Evolutionary conservation across 352 stramenopile genomes (phyloP), one percentile per base, ranked within the genome.

Genomic region (Globisporangium uncinulatum): DNA sequence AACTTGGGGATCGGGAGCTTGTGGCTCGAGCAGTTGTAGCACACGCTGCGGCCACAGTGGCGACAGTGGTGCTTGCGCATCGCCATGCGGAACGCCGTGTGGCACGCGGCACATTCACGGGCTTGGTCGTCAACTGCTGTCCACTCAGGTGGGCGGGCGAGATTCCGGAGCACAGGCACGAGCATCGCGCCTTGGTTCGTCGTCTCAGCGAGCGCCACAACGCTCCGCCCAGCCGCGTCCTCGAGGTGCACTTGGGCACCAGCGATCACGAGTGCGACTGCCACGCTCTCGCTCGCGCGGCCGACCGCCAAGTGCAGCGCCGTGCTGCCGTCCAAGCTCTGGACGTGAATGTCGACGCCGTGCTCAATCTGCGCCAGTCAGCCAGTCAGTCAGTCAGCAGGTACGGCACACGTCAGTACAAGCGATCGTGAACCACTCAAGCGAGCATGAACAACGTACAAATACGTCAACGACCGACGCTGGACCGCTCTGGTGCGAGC

Each of bases 1-100:
- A 94, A 94, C 68, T 94, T 94, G 19, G 83, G 77, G 56, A 94
- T 89, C 29, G 78, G 65, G 49, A 92, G 89, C 62, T 86, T 89
- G 69, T 90, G 84, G 62, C 76, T 88, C 7, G 80, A 92, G 66
- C 85, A 94, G 53, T 89, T 92, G 74, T 91, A 90, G 67, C 85
- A 94, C 39, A 94, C 65, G 47, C 83, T 83, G 58, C 85, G 85
- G 6, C 85, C 85, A 49, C 85, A 94, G 53, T 94, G 85, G 15
- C 77, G 79, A 45, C 85, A 94, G 61, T 92, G 79, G 61, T 94
- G 81, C 56, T 88, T 90, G 34, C 85, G 83, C 79, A 92, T 91
- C 34, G 85, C 82, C 36, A 94, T 66, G 20, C 81, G 79, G 63
- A 94, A 94, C 0, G 69, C 65, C 9, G 78, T 64, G 46, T 86